Base-by-base conservation (phyloP, 495 filamentous ascomycete genomes). In the Podospora appendiculata region DNA sequence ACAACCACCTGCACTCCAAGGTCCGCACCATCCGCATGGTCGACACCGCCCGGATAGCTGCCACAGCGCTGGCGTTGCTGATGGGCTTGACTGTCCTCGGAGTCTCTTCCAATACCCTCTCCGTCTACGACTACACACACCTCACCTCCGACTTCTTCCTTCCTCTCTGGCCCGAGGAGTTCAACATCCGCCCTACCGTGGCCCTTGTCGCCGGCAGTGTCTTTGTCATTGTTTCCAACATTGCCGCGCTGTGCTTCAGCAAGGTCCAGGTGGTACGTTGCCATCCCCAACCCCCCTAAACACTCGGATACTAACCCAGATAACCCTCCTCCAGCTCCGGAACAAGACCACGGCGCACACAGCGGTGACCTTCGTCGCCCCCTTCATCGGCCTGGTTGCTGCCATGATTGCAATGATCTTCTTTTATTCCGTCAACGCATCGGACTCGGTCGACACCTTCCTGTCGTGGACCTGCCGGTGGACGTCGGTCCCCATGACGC, bases 381-480 rank as follows among this genome's bases (percentile, higher is more conserved):
- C 78, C 4, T 52, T 72, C 18, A 43, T 75, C 47, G 65, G 69
- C 46, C 63, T 80, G 45, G 58, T 65, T 41, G 74, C 70, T 42
- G 68, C 68, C n/a, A 58, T 79, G 52, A 66, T 79, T 52, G 70
- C 70, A 55, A 70, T 75, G 49, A 60, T 69, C 45, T 76, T 80
- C 64, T 80, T 74, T 65, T 81, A 81, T 55, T 67, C 64, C 45
- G 70, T 76, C 65, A 78, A 80, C 53, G 57, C 70, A 19, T 79
- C 76, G 2, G 58, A 58, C 40, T 66, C 60, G 6, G 61, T 66
- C 49, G 71, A 73, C 57, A 75, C 75, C 39, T 59, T 79, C 32
- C 57, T 79, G 58, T 76, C 72, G 61, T 81, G 78, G 78, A 73
- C 69, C 25, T 81, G 78, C 64, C 75, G 74, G 46, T 81, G 77